phyloP scores from a whole-genome alignment of 768 basidiomycete genomes.

The Crassisporium funariophilum region DNA sequence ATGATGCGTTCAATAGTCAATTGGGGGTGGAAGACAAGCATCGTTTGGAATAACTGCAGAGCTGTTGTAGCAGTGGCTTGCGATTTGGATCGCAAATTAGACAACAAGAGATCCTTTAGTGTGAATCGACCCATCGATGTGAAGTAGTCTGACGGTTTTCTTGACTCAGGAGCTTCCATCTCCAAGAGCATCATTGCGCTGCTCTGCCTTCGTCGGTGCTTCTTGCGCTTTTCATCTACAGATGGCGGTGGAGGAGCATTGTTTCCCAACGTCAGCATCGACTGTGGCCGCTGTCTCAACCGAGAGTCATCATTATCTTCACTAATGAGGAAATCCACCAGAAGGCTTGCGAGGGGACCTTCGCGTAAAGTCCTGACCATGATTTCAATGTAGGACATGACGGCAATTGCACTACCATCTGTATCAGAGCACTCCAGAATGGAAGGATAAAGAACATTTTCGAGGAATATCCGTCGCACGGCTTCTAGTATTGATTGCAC shows the following conservation, averaged over 20 bases:
- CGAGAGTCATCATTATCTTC: constrained; percentile 77
- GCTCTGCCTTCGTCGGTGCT: constrained; percentile 69
- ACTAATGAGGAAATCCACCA: constrained; percentile 80
- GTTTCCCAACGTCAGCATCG: constrained; percentile 47
- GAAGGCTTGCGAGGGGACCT: constrained; percentile 66
- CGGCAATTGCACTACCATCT: constrained; percentile 96
- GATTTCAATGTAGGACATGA: constrained; percentile 93
- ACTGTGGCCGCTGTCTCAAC: constrained; percentile 41
- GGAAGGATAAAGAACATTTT: constrained; percentile 92
- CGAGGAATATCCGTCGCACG: constrained; percentile 83
- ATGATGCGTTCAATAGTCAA: constrained; percentile 69
- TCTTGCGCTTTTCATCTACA: constrained; percentile 41
- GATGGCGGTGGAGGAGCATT: constrained; percentile 32
- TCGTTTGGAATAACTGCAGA: constrained; percentile 76
- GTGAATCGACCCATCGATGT: constrained; percentile 89
- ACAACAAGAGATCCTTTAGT: constrained; percentile 82
- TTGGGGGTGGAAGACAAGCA: constrained; percentile 70
- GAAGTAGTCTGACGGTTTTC: constrained; percentile 77
- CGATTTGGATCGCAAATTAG: constrained; percentile 72
- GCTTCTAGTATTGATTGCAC: constrained; percentile 83
- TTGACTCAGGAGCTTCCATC: constrained; percentile 75
- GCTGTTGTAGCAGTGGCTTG: constrained; percentile 73
- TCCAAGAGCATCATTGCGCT: constrained; percentile 91
- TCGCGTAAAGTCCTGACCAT: constrained; percentile 76
- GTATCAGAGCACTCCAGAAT: constrained; percentile 89